Conservation (phyloP, 805 yeast species). For the Yarrowia divulgata region DNA sequence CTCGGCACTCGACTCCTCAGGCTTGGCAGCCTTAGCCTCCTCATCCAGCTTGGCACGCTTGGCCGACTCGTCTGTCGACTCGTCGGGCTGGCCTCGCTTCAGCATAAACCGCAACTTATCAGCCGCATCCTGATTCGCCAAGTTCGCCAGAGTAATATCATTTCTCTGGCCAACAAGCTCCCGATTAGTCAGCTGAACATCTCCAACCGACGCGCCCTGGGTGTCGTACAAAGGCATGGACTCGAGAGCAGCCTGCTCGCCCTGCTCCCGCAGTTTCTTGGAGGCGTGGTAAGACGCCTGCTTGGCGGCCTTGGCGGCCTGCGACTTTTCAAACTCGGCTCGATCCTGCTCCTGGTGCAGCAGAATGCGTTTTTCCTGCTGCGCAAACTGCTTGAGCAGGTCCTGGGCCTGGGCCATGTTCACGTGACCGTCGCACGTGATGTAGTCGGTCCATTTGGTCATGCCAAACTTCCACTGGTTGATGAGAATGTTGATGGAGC, state of each 20-base stretch:
- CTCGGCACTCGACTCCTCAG: not conserved
- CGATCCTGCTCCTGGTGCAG: conserved; percentile 57
- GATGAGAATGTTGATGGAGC: conserved; percentile 83
- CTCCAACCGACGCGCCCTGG: conserved; percentile 75
- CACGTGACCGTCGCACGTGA: conserved; percentile 89
- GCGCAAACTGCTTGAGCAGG: conserved; percentile 67
- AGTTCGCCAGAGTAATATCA: conserved; percentile 70
- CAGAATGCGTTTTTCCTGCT: conserved; percentile 81
- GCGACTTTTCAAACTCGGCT: conserved; percentile 1
- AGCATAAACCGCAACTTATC: conserved; percentile 58
- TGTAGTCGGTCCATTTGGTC: conserved; percentile 72
- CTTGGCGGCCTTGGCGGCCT: not conserved
- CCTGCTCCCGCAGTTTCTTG: conserved; percentile 72
- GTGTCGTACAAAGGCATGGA: conserved; percentile 81
- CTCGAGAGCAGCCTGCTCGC: conserved; percentile 70
- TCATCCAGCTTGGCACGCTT: conserved; percentile 45
- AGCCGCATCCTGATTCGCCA: conserved; percentile 74
- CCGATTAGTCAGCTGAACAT: conserved; percentile 67
- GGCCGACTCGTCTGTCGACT: conserved; percentile 45
- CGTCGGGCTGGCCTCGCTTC: conserved; percentile 12
- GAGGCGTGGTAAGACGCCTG: conserved; percentile 24
- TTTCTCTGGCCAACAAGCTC: conserved; percentile 72
- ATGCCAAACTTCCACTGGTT: conserved; percentile 81
- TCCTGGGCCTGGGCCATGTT: conserved; percentile 78
- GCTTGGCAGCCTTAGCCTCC: not conserved